phyloP scores from a whole-genome alignment of 2,329 filamentous ascomycete species.

The Grosmannia clavigera region DNA sequence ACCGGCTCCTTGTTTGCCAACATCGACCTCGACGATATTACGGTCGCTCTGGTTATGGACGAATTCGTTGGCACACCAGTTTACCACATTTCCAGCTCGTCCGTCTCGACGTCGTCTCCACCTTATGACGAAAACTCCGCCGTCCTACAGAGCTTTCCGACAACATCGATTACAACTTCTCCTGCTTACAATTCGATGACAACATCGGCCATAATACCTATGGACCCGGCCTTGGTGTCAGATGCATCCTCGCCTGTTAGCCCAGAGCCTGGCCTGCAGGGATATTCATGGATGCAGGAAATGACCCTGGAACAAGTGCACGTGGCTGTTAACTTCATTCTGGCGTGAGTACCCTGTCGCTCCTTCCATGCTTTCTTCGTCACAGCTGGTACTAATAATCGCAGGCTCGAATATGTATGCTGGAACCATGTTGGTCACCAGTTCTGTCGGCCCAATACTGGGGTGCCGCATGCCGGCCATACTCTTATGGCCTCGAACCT shows the following conservation, averaged over 20 bases:
- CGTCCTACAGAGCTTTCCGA: not conserved
- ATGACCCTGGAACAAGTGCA: slow-evolving; percentile 28
- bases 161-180: not conserved
- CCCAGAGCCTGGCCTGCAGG: not conserved
- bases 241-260: not conserved
- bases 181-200: not conserved
- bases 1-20: slow-evolving; percentile 16
- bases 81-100: slow-evolving; percentile 24
- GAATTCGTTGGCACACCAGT: slow-evolving; percentile 28
- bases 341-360: slow-evolving; percentile 27
- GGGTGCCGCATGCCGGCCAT: slow-evolving; percentile 21
- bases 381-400: not conserved
- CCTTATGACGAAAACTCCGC: not conserved
- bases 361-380: not conserved
- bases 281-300: slow-evolving; percentile 8
- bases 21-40: slow-evolving; percentile 25
- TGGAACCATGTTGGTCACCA: slow-evolving; percentile 34
- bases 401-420: slow-evolving; percentile 37
- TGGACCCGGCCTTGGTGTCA: not conserved
- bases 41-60: slow-evolving; percentile 29
- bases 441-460: slow-evolving; percentile 8
- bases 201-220: not conserved
- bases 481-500: slow-evolving; percentile 31
- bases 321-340: slow-evolving; percentile 38
- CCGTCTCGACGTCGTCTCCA: not conserved